Percentiles rank a stretch among this genome's conserved stretches.
These are phyloP conservation scores for Trebouxia sp. DNA, from an alignment of 139 green algal species.

Conservation along the genomic window DNA sequence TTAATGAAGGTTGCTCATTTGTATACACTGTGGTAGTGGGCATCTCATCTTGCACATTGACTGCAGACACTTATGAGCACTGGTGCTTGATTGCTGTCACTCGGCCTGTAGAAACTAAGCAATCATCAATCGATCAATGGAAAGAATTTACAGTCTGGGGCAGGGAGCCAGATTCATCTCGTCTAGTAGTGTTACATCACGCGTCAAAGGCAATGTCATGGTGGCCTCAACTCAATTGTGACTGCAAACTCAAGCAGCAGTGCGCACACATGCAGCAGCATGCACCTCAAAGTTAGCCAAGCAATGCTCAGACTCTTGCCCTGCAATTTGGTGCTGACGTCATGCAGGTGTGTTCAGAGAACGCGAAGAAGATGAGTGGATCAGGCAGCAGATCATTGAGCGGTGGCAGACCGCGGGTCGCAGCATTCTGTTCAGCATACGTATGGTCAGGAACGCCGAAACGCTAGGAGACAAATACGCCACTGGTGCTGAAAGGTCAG, in stretches of 20 bases:
- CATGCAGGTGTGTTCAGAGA: not conserved
- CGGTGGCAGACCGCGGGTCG: slow-evolving; percentile 36
- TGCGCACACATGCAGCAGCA: not conserved
- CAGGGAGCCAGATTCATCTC: too few species aligned
- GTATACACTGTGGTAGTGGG: too few species aligned
- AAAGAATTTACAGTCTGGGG: too few species aligned
- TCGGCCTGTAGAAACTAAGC: too few species aligned
- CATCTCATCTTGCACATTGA: too few species aligned
- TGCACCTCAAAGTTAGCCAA: not conserved
- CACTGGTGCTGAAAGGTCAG: slow-evolving; percentile 27
- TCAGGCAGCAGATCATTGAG: not conserved
- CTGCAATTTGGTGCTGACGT: not conserved
- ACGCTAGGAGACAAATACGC: slow-evolving; percentile 33
- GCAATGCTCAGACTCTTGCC: not conserved
- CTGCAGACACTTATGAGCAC: too few species aligned
- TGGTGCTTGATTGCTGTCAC: too few species aligned
- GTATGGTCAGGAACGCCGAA: slow-evolving; percentile 24
- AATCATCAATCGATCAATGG: too few species aligned
- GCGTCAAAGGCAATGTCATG: too few species aligned
- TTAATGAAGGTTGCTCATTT: too few species aligned
- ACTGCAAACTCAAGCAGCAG: not conserved
- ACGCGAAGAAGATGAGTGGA: not conserved
- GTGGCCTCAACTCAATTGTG: not conserved
- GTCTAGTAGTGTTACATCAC: too few species aligned
- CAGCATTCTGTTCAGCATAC: slow-evolving; percentile 26